Evolutionary conservation across 192 early-diverging fungal species (phyloP), one percentile per base, ranked within the genome.

Genomic region (Allomyces javanicus): DNA sequence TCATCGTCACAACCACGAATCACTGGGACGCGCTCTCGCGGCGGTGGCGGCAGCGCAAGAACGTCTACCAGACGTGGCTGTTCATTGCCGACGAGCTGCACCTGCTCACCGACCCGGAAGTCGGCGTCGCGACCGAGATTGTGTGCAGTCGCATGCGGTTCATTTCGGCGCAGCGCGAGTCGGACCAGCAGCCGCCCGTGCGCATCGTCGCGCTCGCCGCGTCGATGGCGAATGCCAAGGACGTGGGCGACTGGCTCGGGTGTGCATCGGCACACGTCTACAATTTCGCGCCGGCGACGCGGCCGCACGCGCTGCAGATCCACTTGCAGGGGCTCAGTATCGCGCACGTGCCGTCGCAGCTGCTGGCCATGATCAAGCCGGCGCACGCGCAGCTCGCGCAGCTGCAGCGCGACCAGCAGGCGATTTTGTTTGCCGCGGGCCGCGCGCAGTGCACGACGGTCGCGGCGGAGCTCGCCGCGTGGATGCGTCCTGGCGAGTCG

Each of bases 201-300:
- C 88, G 96, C n/a, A 88, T 99, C 45, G 85, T 99, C 27, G 90
- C 85, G 21, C 74, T 99, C 67, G 85, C 90, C 61, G 86, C 90
- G 2, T 90, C 90, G 2, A 69, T 99, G 61, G 91, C 94, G 24
- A 99, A 99, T 73, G 94, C 95, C n/a, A 79, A 87, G n/a, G 96
- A 99, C 69, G 75, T 99, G 50, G 96, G 92, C 2, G 90, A 93
- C 69, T 99, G 96, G 96, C 89, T 99, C 67, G 94, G 93, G 43
- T 89, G 88, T 0, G 81, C 85, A 0, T 69, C 74, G 24, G 77
- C 82, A 6, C 78, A 83, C 9, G 85, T 92, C n/a, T 95, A 91
- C 74, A 99, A 94, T 73, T 99, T 99, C 77, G 85, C 88, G 50
- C 94, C 94, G 25, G 87, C 84, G 21, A 94, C 96, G 19, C 84